Base-by-base conservation (phyloP, 768 basidiomycete genomes). In the Suillus cothurnatus region DNA sequence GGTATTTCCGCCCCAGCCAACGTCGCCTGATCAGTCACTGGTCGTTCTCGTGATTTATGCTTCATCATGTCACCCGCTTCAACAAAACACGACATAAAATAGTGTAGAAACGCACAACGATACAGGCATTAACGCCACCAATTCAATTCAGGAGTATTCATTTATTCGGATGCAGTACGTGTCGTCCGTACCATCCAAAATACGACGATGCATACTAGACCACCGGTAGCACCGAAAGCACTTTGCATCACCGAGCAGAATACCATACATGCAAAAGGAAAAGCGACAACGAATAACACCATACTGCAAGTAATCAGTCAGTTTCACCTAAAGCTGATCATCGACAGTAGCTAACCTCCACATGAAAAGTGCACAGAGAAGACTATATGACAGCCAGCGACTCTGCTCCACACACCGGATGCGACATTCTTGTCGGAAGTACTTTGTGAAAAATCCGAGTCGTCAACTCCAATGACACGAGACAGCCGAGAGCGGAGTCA, bases 281-380 rank as follows among this genome's bases (percentile, higher is more conserved):
- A 57, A 57, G 56, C 36, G 9, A 38, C 1, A 38, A 14, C 38
- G 4, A 38, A 39, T 14, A 39, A 15, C 38, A 38, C 36, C 36
- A 38, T 58, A 19, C 56, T 58, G 36, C 15, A 38, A 38, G 15
- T 26, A 58, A 58, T 58, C 56, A 26, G 36, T 58, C 15, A 26
- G 23, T 38, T 38, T 19, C 7, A 38, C 23, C 36, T 38, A 9
- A 15, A 38, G 23, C 6, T 15, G 17, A 38, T 26, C 7, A 58
- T 38, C 15, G 23, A 26, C 8, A 15, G 32, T 11, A 58, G 36
- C 76, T 66, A 21, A 77, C 74, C 68, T 69, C 68, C 71, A 77
- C 71, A 76, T 72, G 45, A 77, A 68, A 17, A 75, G 66, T 17
- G 70, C 75, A 56, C 74, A 74, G 5, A 77, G 77, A 23, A 78